Base-by-base conservation (phyloP, 768 basidiomycete genomes). In the Clitopilus passeckerianus region DNA sequence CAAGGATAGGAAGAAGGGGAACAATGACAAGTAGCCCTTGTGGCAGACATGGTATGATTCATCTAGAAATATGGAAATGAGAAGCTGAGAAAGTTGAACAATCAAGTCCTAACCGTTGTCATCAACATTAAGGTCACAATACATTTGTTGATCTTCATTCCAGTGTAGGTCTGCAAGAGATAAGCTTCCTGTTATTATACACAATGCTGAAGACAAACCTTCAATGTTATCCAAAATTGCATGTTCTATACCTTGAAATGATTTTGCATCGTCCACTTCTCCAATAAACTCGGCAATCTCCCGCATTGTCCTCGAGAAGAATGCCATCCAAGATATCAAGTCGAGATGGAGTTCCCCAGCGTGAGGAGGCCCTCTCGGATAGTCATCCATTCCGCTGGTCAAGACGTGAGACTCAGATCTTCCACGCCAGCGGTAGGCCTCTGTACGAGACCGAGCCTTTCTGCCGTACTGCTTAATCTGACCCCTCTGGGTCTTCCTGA, bases 321-420 rank as follows among this genome's bases (percentile, higher is more conserved):
- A 97, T 3, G 84, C 95, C 87, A 98, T 93, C 95, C 95, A 98
- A 30, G 90, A 89, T 63, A 95, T 91, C 59, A 98, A 74, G 72
- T 98, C 95, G 60, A 98, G 71, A 71, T 98, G 95, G 53, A 98
- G 77, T 74, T 98, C 95, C 54, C 96, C 95, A 1, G 86, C 80
- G 67, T 95, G 93, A 6, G 95, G 90, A 24, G 87, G 85, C 14
- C 91, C 94, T 57, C 95, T 83, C 10, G 95, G 95, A 71, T 95
- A 98, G 72, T 98, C 95, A 70, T 98, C 95, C 86, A 98, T 88
- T 0, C 95, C 95, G 66, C 90, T 93, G 0, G 96, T 97, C 59
- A 98, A 75, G 37, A 98, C 90, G 72, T 96, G 94, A 24, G 81
- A 80, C 66, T 87, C 82, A 6, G 92, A 90, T 43, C 95, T 80